Evolutionary conservation across 1,284 basidiomycete genomes (phyloP), one percentile per base, ranked within the genome.

Genomic region (Trichosporon inkin): DNA sequence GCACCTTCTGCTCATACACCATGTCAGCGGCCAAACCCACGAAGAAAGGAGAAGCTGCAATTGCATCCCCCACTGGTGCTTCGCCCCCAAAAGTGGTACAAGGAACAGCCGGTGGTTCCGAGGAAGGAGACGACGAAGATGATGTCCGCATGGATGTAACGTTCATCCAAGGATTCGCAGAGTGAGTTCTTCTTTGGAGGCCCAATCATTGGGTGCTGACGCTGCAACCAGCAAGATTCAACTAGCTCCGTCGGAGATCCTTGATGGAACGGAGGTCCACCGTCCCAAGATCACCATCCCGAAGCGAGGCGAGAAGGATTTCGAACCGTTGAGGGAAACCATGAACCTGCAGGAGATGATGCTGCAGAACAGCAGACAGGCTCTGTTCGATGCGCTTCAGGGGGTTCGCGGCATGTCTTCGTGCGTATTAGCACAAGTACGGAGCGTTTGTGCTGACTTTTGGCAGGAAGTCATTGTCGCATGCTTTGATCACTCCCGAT

Each of bases 261-360:
- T 57, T 4, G 63, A 65, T 6, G 64, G 55, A 13, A 44, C 47
- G 0, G 53, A 61, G 8, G 58, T 49, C 1, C 14, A 63, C 6
- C 63, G 71, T n/a, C 36, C 64, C 13, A 73, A 72, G 56, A 75
- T 80, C 35, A 60, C 83, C 7, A 94, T 96, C 57, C 93, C 93
- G 10, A 93, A 90, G 75, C 84, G 93, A 28, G 93, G 93, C 4
- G 93, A 96, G 76, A 96, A 97, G 74, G 92, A 96, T 68, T 98
- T 94, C 68, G 94, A 98, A 75, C 95, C 95, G 77, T 83, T 67
- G 78, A 71, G 60, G 64, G 79, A 72, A 67, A 83, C 56, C 82
- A 85, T 44, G 84, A 89, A 59, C 84, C 85, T 80, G 39, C 78
- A 80, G 57, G 78, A 78, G 17, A 90, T 91, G 52, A 86, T 87